A percentile compares a stretch with the other conserved stretches of the same genome.
phyloP scores from a whole-genome alignment of 306 rosid genomes.

The Prunus mongolica region DNA sequence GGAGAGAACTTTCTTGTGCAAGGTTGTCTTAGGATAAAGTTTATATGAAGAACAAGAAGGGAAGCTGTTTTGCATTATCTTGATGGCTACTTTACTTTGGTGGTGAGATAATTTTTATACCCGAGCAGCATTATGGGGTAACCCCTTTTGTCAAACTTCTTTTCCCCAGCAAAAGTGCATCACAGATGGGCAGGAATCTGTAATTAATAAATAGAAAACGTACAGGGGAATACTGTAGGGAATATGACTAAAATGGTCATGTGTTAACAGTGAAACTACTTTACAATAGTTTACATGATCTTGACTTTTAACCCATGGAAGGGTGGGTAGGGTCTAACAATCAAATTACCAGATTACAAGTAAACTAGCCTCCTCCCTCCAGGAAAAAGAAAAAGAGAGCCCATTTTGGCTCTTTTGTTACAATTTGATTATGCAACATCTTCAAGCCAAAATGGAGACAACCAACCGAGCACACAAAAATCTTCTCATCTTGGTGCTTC shows the following conservation, averaged over 20 bases:
- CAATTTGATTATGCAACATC: not conserved
- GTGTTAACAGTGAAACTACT: not conserved
- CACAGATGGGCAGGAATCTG: conserved; percentile 38
- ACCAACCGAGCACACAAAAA: not conserved
- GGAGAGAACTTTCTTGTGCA: conserved; percentile 16
- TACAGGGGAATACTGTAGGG: conserved; percentile 2
- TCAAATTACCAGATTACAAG: not conserved
- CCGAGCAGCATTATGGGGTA: conserved; percentile 28
- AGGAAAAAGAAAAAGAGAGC: not conserved
- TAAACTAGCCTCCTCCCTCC: not conserved
- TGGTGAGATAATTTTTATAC: conserved; percentile 25
- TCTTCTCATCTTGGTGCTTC: conserved; percentile 5
- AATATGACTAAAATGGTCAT: conserved; percentile 5
- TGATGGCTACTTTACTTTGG: conserved; percentile 52
- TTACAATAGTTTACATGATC: conserved; percentile 2
- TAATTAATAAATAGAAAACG: conserved; percentile 1
- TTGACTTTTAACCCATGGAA: conserved; percentile 8
- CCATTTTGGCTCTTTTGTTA: not conserved
- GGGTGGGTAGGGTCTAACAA: not conserved
- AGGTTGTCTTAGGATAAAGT: conserved; percentile 23
- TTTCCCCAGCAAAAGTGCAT: conserved; percentile 26
- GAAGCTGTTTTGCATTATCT: conserved; percentile 28
- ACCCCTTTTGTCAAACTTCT: conserved; percentile 29
- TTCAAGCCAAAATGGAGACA: no score
- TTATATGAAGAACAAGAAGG: conserved; percentile 9